Percentiles rank a stretch among this genome's conserved stretches.
phyloP scores from a whole-genome alignment of 2,329 filamentous ascomycete species.

The Apiospora malaysiana region DNA sequence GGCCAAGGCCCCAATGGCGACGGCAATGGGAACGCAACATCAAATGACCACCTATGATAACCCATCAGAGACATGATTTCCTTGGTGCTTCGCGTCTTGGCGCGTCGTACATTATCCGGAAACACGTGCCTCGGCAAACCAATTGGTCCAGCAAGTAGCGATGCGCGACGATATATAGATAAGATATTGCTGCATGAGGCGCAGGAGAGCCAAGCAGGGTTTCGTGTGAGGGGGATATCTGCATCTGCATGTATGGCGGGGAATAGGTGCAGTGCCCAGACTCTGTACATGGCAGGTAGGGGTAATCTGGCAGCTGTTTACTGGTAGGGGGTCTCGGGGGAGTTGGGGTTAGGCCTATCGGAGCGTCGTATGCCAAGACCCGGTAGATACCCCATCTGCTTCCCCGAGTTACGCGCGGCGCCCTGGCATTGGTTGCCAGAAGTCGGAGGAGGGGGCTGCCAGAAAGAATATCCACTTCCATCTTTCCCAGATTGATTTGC shows the following conservation, averaged over 20 bases:
- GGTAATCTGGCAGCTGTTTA: no score
- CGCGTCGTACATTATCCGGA: constrained; percentile 3
- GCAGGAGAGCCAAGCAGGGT: not conserved
- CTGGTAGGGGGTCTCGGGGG: no score
- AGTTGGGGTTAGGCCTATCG: not conserved
- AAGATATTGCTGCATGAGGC: not conserved
- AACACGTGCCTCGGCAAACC: not conserved
- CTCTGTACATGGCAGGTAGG: no score
- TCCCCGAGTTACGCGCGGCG: constrained; percentile 1
- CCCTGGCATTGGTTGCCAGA: not conserved
- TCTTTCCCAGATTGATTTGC: not conserved
- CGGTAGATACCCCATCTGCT: constrained; percentile 1
- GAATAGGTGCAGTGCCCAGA: not conserved
- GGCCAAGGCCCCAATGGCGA: not conserved
- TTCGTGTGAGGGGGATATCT: not conserved
- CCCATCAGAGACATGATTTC: not conserved
- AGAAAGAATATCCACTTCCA: constrained; percentile 1
- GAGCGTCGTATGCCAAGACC: not conserved
- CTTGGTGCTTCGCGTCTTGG: not conserved
- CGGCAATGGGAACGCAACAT: not conserved
- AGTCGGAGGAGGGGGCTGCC: not conserved
- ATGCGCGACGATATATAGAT: not conserved
- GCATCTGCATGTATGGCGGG: not conserved
- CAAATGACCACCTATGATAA: constrained; percentile 13
- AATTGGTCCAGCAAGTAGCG: not conserved